Evolutionary conservation across 139 green algal species (phyloP), one percentile per base, ranked within the genome.

Genomic region (Chlorella sp.): DNA sequence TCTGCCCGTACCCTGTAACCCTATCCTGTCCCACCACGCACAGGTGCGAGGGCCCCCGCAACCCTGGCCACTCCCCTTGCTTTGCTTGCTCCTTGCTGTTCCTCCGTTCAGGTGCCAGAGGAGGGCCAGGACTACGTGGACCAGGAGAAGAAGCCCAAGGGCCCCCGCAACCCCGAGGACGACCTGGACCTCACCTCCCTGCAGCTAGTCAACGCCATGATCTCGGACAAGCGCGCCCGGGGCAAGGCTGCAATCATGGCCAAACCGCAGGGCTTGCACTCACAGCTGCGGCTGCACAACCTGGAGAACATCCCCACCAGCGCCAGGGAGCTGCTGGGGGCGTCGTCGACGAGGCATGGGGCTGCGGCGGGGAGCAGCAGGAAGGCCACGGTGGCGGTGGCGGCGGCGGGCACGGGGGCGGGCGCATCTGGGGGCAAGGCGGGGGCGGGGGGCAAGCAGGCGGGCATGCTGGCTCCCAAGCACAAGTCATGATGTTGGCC

Each of bases 231-330:
- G 35, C 33, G 66, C 29, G 34, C 29, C 49, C 62, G 63, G 59
- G 6, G 22, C 27, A 36, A 35, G 4, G 67, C 74, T 35, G 51
- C n/a, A 5, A 27, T 22, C 3, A 49, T 69, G 3, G 31, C 35
- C 31, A 74, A 79, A 30, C 67, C 66, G 1, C 32, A 49, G 22
- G 74, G 74, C 1, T 26, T 79, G 66, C 74, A 79, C 35, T 74
- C 66, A 3, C 34, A 74, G 36, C 67, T 79, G 0, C 62, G 49
- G 6, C 20, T 77, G 24, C 73, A 78, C n/a, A 22, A 73, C 14
- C 49, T 78, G 65, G n/a, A 73, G 35, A 29, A 33, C 1, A 62
- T 78, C 26, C 73, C 73, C 1, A 42, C 73, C 6, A 78, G 69
- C 29, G 65, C 69, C 23, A 69, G 51, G 50, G 73, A 78, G 33